phyloP scores from a whole-genome alignment of 192 early-diverging fungal species.

The Rhizophlyctis rosea region DNA sequence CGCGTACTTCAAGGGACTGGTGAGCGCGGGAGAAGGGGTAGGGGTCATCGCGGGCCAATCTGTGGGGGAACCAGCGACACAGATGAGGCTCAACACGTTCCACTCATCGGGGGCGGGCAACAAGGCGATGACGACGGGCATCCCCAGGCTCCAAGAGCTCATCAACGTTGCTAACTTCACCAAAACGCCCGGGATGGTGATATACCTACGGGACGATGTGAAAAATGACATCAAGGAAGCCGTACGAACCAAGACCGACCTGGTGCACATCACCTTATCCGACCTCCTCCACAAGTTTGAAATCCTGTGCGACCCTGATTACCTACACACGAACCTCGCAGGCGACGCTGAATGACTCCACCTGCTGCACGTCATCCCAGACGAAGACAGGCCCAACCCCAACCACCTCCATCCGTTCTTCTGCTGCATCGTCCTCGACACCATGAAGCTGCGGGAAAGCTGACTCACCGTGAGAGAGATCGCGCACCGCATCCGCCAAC shows the following conservation, averaged over 20 bases:
- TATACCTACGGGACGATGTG: no score
- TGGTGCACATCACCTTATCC: neutral
- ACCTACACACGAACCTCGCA: neutral
- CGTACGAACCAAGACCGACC: no score
- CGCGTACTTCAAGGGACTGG: no score
- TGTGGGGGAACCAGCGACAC: neutral
- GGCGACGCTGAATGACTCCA: neutral
- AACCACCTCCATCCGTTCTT: no score
- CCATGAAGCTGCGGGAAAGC: no score
- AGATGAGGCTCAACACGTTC: neutral
- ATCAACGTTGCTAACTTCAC: neutral
- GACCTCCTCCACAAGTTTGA: neutral
- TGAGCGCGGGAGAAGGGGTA: neutral
- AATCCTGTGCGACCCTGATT: constrained; percentile 3
- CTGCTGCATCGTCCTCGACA: no score
- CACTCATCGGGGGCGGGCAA: neutral
- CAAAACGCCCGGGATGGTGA: neutral
- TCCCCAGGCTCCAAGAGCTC: neutral
- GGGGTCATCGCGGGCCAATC: neutral
- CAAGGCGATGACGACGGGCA: neutral
- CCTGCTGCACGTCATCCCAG: no score
- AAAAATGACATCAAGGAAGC: neutral
- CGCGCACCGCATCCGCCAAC: no score
- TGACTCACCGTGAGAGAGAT: no score
- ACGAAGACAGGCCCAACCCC: no score